A percentile compares a stretch with the other conserved stretches of the same genome.
Conservation (phyloP, 169 alveolate genomes). For the Pseudocohnilembus persalinus region DNA sequence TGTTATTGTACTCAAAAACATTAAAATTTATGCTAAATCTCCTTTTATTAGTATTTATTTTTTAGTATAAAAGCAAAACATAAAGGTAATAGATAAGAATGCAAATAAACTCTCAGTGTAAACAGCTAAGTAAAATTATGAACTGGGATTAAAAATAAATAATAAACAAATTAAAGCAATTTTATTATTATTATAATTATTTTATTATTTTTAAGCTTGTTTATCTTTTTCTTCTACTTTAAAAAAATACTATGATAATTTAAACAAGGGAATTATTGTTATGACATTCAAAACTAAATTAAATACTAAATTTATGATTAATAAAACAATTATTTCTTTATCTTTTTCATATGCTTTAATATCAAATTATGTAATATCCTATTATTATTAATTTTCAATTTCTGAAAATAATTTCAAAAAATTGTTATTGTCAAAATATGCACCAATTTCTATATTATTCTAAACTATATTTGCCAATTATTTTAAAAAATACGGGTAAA, state of each 20-base stretch:
- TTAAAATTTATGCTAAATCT: background rate
- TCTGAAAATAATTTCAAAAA: too few species aligned
- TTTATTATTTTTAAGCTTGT: background rate
- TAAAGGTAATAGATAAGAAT: constrained; percentile 2
- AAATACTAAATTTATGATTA: background rate
- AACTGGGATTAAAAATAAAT: constrained; percentile 29
- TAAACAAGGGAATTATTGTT: constrained; percentile 1
- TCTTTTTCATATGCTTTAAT: background rate
- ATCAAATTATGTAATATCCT: too few species aligned
- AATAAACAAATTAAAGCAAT: background rate
- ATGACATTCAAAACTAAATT: background rate
- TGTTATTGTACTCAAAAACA: background rate
- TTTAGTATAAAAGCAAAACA: constrained; percentile 12
- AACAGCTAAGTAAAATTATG: constrained; percentile 17
- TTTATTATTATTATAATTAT: background rate
- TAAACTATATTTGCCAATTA: background rate
- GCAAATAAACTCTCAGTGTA: constrained; percentile 34
- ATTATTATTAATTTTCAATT: too few species aligned
- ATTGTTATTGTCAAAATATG: too few species aligned
- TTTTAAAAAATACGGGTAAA: background rate
- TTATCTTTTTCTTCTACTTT: background rate
- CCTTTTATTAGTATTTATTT: background rate
- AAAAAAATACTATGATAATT: background rate
- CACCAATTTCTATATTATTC: too few species aligned
- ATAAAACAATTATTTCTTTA: background rate